Evolutionary conservation across 352 stramenopile species (phyloP), one percentile per base, ranked within the genome.

Genomic region (Phytophthora cactorum): DNA sequence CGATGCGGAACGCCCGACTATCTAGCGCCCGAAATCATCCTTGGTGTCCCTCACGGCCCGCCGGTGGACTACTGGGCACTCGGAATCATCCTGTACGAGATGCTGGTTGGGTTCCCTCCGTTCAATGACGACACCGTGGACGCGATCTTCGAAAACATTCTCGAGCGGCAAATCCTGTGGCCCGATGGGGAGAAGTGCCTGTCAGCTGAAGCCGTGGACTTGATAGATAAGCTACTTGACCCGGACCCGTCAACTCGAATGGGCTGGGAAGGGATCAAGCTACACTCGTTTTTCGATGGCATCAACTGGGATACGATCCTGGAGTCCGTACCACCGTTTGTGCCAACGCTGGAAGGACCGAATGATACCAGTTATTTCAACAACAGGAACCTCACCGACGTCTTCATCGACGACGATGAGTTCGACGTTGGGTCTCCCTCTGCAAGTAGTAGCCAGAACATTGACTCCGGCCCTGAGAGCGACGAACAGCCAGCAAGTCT

Each of bases 281-380:
- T 61, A 22, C 89, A 97, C 36, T 59, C 75, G 10, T 96, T 97
- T 63, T 94, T 96, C 41, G 43, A 76, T 31, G 85, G 82, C 1
- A 87, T 96, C 32, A 81, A 96, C 46, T 97, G 88, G 88, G 77
- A 93, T 50, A 94, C 83, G 28, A 68, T 96, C 29, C 66, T 95
- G 22, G 80, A 93, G 9, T 83, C 81, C 12, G 86, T 89, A 17
- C 86, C 88, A 28, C 89, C 89, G 22, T 97, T 97, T 61, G 89
- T 97, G 1, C 90, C 90, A 27, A 95, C 87, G 2, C 65, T 97
- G 17, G 86, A 94, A 69, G 87, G 88, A 5, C 86, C 86, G 17
- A 91, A 90, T 49, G 90, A 97, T 67, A 97, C 90, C 32, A 95
- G 86, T 52, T 97, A 97, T 68, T 97, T 97, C 72, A 95, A 95